Base-by-base conservation (phyloP, 352 stramenopile species). In the Blastocystis sp. region DNA sequence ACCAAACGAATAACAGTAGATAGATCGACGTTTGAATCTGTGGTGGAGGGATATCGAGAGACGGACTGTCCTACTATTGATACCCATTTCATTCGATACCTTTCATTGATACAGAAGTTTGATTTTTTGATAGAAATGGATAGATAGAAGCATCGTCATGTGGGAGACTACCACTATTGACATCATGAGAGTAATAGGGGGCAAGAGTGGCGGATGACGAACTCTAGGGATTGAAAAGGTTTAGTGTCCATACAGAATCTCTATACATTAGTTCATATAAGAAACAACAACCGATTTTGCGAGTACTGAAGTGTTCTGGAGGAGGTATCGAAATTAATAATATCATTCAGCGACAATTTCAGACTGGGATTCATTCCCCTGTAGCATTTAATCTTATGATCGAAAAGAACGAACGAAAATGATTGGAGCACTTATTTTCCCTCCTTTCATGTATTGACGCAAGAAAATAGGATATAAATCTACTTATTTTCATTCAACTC, bases 281-380 rank as follows among this genome's bases (percentile, higher is more conserved):
- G n/a, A 37, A 11, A 13, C 22, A n/a, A 42, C 4, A 48, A 81
- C 69, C 69, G 37, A 59, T 81, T 51, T 33, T 81, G 69, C 22
- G 69, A 81, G 40, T 44, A 44, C 3, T 48, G 40, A 81, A 81
- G 58, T 15, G 33, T 27, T 40, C 44, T 59, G 3, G 19, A 42
- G 27, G n/a, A 40, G 3, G 24, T 27, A 22, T 81, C 69, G 44
- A 81, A 81, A 37, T 59, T 64, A n/a, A 81, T 24, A 54, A 81
- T 81, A 81, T 81, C 69, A 44, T 62, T 81, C n/a, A 81, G 42
- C 17, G 69, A 81, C 6, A 64, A 24, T 37, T 81, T 81, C 66
- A 56, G 6, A 37, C 19, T 33, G 2, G 27, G 66, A 78, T 37
- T 81, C 48, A 59, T 64, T 81, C 42, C 13, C 11, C n/a, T 51